phyloP scores from a whole-genome alignment of 306 rosid genomes.

The Prunus mume region DNA sequence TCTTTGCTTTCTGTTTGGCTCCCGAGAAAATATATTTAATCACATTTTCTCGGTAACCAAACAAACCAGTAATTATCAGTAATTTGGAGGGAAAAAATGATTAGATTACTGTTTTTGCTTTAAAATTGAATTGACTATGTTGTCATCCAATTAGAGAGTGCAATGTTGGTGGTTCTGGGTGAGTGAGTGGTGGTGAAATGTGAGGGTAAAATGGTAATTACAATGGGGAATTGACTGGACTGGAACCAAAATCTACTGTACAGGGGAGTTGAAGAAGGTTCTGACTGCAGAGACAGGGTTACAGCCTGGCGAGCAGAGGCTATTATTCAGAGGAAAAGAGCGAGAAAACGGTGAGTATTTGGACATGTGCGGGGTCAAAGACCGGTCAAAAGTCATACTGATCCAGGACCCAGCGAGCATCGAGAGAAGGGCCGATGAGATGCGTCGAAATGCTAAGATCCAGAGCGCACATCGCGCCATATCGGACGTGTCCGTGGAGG shows the following conservation, averaged over 20 bases:
- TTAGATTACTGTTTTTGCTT: too few species aligned
- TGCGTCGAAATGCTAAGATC: conserved; percentile 54
- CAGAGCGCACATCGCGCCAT: conserved; percentile 57
- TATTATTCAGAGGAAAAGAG: conserved; percentile 61
- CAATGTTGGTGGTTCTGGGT: neutral
- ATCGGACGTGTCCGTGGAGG: conserved; percentile 36
- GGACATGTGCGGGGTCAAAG: conserved; percentile 72
- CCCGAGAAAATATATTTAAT: conserved; percentile 12
- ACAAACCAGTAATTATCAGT: neutral
- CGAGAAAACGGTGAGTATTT: conserved; percentile 61
- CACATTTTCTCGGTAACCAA: conserved; percentile 6
- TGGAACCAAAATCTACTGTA: neutral
- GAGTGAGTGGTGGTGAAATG: neutral
- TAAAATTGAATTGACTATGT: too few species aligned
- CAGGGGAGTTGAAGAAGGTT: conserved; percentile 86
- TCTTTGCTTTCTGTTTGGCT: conserved; percentile 16
- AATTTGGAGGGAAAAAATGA: too few species aligned
- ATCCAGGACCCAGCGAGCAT: conserved; percentile 71
- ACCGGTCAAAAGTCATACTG: conserved; percentile 57
- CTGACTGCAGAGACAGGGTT: conserved; percentile 58
- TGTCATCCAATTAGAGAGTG: neutral
- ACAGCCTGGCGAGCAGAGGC: conserved; percentile 51
- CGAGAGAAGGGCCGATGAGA: conserved; percentile 50
- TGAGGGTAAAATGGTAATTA: conserved; percentile 2
- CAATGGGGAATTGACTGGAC: neutral